A percentile compares a stretch with the other conserved stretches of the same genome.
phyloP scores from a whole-genome alignment of 495 filamentous ascomycete genomes.

The Annulohypoxylon nitens region DNA sequence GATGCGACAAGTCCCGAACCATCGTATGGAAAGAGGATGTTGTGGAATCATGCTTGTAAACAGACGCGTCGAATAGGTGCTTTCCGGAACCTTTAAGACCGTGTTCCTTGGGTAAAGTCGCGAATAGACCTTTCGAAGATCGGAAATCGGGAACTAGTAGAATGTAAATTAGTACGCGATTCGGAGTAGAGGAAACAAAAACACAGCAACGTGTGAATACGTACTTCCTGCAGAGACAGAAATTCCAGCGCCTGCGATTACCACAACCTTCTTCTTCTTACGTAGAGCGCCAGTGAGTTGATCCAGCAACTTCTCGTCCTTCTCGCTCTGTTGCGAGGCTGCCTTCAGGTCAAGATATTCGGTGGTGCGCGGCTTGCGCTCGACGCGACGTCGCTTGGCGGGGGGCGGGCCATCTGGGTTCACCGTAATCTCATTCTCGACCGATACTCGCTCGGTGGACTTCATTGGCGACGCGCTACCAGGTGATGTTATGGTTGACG shows the following conservation, averaged over 20 bases:
- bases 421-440: conserved; percentile 58
- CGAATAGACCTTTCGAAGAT: conserved; percentile 88
- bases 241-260: conserved; percentile 96
- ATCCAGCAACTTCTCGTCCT: conserved; percentile 67
- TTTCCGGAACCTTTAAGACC: conserved; percentile 94
- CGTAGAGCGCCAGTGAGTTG: conserved; percentile 80
- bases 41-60: conserved; percentile 89
- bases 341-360: conserved; percentile 78
- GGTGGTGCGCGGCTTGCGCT: conserved; percentile 79
- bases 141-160: conserved; percentile 92
- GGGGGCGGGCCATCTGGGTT: conserved; percentile 75
- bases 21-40: conserved; percentile 94
- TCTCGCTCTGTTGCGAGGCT: conserved; percentile 59
- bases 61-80: conserved; percentile 95
- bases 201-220: conserved; percentile 54
- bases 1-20: conserved; percentile 86
- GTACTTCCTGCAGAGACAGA: conserved; percentile 95
- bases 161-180: conserved; percentile 44
- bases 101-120: conserved; percentile 82
- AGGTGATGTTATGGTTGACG: conserved; percentile 59
- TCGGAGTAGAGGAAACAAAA: conserved; percentile 4
- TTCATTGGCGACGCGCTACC: conserved; percentile 61
- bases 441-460: conserved; percentile 46
- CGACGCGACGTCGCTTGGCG: conserved; percentile 77
- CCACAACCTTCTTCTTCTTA: conserved; percentile 93